Conservation (phyloP, 345 rosid genomes). For the Punica granatum region DNA sequence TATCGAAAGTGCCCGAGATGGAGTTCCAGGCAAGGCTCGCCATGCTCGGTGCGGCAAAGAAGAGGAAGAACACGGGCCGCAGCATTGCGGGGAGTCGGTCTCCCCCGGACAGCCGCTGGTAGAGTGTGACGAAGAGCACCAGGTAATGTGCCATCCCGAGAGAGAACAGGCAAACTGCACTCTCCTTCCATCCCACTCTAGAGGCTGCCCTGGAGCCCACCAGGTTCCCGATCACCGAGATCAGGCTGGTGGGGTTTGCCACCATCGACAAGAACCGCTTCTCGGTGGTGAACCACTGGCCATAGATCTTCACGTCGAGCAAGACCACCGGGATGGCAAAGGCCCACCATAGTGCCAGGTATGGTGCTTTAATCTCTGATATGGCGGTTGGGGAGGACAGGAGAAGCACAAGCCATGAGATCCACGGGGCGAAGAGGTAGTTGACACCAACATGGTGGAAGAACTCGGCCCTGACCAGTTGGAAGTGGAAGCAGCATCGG, state of each 20-base stretch:
- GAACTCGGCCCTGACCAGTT: conserved; percentile 32
- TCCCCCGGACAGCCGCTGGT: conserved; percentile 27
- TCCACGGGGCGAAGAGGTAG: conserved; percentile 36
- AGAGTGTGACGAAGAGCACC: conserved; percentile 38
- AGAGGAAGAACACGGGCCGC: conserved; percentile 32
- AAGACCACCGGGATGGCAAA: conserved; percentile 24
- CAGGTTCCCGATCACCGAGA: conserved; percentile 37
- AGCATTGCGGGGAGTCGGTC: conserved; percentile 29
- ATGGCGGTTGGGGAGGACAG: conserved; percentile 22
- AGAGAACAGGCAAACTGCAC: conserved; percentile 29
- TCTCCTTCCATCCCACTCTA: conserved; percentile 36
- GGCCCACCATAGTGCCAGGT: conserved; percentile 37
- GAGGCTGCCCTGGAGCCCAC: conserved; percentile 34
- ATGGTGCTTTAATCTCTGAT: conserved; percentile 7
- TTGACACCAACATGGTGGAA: conserved; percentile 36
- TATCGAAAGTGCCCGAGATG: conserved; percentile 16
- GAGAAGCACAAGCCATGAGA: conserved; percentile 33
- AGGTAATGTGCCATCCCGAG: conserved; percentile 39
- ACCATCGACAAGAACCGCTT: conserved; percentile 28
- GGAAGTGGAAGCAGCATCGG: conserved; percentile 26
- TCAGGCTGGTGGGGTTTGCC: conserved; percentile 39
- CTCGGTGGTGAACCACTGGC: conserved; percentile 43
- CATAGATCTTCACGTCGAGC: conserved; percentile 38
- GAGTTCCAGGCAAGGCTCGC: conserved; percentile 49
- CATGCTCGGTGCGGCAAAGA: too few relatives aligned